These are phyloP conservation scores for Trypanosoma boissoni DNA, from an alignment of 208 protist genomes.

Conservation along the genomic window DNA sequence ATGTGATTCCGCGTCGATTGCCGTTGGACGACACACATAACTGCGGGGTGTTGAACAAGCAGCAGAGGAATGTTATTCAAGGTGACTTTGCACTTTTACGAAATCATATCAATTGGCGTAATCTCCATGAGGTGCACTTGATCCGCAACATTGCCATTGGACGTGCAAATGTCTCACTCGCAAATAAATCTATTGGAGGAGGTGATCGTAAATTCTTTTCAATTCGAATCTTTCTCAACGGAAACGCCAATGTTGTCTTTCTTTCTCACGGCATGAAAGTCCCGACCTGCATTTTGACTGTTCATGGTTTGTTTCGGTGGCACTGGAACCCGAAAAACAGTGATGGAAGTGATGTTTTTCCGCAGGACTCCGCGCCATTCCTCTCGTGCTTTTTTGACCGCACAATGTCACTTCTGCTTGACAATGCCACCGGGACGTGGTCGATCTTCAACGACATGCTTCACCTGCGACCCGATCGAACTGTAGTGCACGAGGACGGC, in stretches of 20 bases:
- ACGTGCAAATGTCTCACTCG: conserved; percentile 39
- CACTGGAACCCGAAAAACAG: conserved; percentile 49
- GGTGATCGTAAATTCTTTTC: conserved; percentile 34
- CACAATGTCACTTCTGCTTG: conserved; percentile 51
- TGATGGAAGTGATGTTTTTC: conserved; percentile 34
- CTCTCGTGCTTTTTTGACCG: conserved; percentile 78
- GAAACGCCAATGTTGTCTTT: conserved; percentile 70
- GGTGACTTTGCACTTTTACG: conserved; percentile 44
- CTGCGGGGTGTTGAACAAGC: conserved; percentile 40
- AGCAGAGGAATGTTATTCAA: conserved; percentile 51
- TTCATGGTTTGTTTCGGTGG: conserved; percentile 76
- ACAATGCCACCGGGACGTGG: conserved; percentile 38
- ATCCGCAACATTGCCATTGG: conserved; percentile 48
- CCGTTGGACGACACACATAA: conserved; percentile 47
- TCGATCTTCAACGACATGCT: conserved; percentile 80
- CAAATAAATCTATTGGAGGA: conserved; percentile 45
- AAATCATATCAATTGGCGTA: conserved; percentile 50
- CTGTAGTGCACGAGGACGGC: conserved; percentile 56
- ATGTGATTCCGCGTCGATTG: conserved; percentile 52
- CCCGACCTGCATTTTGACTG: conserved; percentile 61
- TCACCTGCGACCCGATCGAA: conserved; percentile 69
- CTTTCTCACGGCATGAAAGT: conserved; percentile 44
- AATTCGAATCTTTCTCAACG: conserved; percentile 50
- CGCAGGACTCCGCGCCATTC: conserved; percentile 38
- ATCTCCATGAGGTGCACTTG: conserved; percentile 54